These are phyloP conservation scores for Sporobolomyces roseus DNA, from an alignment of 768 basidiomycete species.

Conservation along the genomic window DNA sequence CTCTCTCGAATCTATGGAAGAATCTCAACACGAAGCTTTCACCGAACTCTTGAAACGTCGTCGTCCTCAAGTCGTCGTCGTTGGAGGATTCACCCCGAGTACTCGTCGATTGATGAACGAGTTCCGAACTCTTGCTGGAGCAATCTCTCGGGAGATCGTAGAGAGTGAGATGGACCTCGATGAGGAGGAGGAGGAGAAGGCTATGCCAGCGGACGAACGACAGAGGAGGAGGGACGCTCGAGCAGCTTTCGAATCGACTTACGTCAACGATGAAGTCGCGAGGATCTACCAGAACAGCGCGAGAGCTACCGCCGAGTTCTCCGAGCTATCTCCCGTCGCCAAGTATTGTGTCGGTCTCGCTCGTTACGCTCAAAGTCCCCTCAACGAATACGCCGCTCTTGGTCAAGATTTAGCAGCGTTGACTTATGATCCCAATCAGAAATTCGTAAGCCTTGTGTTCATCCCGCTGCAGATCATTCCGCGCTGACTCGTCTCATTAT, in stretches of 20 bases:
- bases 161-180: neutral
- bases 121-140: constrained; percentile 7
- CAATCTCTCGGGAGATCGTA: constrained; percentile 1
- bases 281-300: constrained; percentile 87
- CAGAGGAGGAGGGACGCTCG: constrained; percentile 44
- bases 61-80: constrained; percentile 78
- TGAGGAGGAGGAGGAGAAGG: constrained; percentile 25
- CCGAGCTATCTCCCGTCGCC: constrained; percentile 66
- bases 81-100: constrained; percentile 68
- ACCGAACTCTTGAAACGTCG: constrained; percentile 73
- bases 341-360: constrained; percentile 93
- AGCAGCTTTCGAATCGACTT: constrained; percentile 62
- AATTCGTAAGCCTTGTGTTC: constrained; percentile 58
- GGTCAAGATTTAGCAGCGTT: constrained; percentile 79
- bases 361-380: constrained; percentile 84
- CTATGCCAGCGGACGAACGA: neutral
- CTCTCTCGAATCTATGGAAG: constrained; percentile 56
- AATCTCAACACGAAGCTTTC: constrained; percentile 57
- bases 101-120: constrained; percentile 44
- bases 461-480: neutral
- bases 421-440: constrained; percentile 80
- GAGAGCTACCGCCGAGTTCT: constrained; percentile 78
- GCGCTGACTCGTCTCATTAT: neutral
- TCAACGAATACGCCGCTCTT: constrained; percentile 89
- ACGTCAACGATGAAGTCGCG: constrained; percentile 84